Evolutionary conservation across 345 rosid species (phyloP), one percentile per base, ranked within the genome.

Genomic region (Nephelium lappaceum): DNA sequence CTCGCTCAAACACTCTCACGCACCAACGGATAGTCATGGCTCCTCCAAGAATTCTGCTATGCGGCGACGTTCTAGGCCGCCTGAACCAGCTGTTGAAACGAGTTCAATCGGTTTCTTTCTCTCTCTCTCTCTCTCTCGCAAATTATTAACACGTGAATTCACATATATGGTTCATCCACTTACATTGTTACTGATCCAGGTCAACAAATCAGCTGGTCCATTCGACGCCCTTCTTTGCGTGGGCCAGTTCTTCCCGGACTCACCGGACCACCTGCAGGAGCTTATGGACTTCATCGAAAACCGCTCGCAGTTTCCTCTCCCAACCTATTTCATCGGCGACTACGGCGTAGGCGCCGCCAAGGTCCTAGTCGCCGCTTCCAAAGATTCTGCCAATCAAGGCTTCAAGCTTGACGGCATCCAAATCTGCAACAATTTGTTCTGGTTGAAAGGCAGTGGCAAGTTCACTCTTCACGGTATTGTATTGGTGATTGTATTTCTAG

Each of bases 381-480:
- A 42, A 78, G 85, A 89, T 76, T 82, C 88, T 0, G 88, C 87
- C 5, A 87, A 88, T 76, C 90, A 83, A 74, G 99, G 99, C 64
- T 95, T 92, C 73, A 95, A 95, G 84, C 90, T 90, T 91, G 99
- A 92, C 63, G 94, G 97, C 0, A 74, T 93, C 38, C 83, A 86
- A 82, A 81, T 95, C 63, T 83, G 86, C 25, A 81, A 87, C 67
- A 93, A 93, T 69, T 83, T 93, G 60, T 90, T 75, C 78, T 95
- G 97, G 99, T 86, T 95, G 68, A 89, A 89, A 83, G 97, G 98
- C 88, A 92, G 98, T 77, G 99, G 97, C 79, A 95, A 91, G 79
- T 93, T 93, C 89, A 89, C 81, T 36, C 84, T 95, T 55, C 88
- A 83, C 12, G 94, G 98, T 95, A 83, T 21, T 60, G 6, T 7